phyloP scores from a whole-genome alignment of 768 basidiomycete species.

The Chalciporus chontae region DNA sequence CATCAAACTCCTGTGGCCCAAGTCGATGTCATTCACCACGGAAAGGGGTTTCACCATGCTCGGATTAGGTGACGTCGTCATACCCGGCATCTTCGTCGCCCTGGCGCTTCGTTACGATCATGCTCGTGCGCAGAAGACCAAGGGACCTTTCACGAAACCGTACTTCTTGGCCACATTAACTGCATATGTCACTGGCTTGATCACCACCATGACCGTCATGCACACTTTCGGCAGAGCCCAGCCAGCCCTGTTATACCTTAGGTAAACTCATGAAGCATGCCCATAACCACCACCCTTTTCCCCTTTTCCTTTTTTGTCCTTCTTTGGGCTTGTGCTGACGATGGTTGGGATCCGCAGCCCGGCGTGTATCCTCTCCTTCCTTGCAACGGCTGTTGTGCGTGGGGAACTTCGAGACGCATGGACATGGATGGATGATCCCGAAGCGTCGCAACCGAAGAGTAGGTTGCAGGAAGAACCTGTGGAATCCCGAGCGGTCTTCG shows the following conservation, averaged over 20 bases:
- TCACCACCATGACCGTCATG: constrained; percentile 82
- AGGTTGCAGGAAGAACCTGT: constrained; percentile 6
- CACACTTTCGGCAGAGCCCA: constrained; percentile 74
- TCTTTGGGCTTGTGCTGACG: constrained; percentile 1
- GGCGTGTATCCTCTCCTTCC: constrained; percentile 70
- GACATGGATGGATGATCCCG: constrained; percentile 63
- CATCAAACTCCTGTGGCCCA: constrained; percentile 90
- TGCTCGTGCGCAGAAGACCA: constrained; percentile 37
- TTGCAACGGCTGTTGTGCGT: constrained; percentile 50
- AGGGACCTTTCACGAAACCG: constrained; percentile 51
- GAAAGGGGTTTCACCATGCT: constrained; percentile 79
- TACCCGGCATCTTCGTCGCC: constrained; percentile 70
- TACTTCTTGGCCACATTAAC: constrained; percentile 71
- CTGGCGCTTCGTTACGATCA: constrained; percentile 85
- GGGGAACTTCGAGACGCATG: constrained; percentile 73
- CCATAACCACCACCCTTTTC: not conserved
- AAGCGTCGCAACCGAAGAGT: constrained; percentile 21
- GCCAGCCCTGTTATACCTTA: constrained; percentile 90
- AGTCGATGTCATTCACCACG: constrained; percentile 48
- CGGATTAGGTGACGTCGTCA: constrained; percentile 84
- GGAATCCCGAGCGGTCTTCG: constrained; percentile 12
- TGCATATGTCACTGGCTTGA: constrained; percentile 74
- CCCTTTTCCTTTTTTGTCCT: not conserved
- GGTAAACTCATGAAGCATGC: constrained; percentile 42
- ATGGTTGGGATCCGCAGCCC: constrained; percentile 43